A percentile compares a stretch with the other conserved stretches of the same genome.
Conservation (phyloP, 2,329 filamentous ascomycete genomes). For the Dactylella cylindrospora region DNA sequence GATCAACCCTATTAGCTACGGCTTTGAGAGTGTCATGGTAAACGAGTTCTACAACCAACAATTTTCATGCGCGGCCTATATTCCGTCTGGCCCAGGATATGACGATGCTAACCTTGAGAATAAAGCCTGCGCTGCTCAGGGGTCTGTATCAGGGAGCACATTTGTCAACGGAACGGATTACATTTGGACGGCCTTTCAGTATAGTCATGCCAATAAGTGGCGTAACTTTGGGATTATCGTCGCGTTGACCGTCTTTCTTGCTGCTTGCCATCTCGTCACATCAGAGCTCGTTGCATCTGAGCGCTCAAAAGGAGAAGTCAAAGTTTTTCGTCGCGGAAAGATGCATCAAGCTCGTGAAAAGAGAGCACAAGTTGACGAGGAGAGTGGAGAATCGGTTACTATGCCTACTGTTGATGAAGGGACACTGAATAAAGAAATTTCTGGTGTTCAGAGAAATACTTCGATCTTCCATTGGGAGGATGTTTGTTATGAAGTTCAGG, state of each 20-base stretch:
- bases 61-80: slow-evolving; percentile 61
- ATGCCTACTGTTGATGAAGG: slow-evolving; percentile 4
- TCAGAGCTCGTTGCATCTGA: slow-evolving; percentile 65
- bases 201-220: slow-evolving; percentile 63
- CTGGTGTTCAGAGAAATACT: slow-evolving; percentile 47
- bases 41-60: slow-evolving; percentile 74
- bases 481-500: slow-evolving; percentile 74
- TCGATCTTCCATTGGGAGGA: slow-evolving; percentile 84
- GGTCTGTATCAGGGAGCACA: slow-evolving; percentile 58
- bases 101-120: slow-evolving; percentile 49
- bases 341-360: slow-evolving; percentile 51
- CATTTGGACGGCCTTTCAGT: slow-evolving; percentile 60
- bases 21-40: slow-evolving; percentile 76
- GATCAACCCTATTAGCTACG: slow-evolving; percentile 68
- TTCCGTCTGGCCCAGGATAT: slow-evolving; percentile 57
- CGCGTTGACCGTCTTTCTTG: slow-evolving; percentile 57
- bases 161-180: slow-evolving; percentile 61
- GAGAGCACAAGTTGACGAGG: slow-evolving; percentile 51
- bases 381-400: slow-evolving; percentile 49
- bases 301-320: slow-evolving; percentile 74
- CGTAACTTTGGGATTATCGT: slow-evolving; percentile 60
- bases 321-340: slow-evolving; percentile 70
- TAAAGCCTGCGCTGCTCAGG: slow-evolving; percentile 60
- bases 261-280: slow-evolving; percentile 62
- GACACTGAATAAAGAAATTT: slow-evolving; percentile 2